Base-by-base conservation (phyloP, 345 rosid species). In the Erucastrum elatum region DNA sequence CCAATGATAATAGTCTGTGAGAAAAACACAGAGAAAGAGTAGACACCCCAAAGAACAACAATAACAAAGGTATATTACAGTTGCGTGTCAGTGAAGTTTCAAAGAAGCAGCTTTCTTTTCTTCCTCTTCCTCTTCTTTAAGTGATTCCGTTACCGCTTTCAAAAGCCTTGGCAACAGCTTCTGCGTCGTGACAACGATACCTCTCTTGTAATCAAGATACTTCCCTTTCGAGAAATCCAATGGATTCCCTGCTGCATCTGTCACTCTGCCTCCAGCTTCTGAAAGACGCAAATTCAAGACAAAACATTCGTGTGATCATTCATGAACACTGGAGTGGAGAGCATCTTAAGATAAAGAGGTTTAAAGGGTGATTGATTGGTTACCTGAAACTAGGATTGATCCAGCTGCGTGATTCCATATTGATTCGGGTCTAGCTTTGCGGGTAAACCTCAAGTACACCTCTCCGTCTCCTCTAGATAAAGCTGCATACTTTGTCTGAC, bases 381-480 rank as follows among this genome's bases (percentile, higher is more conserved):
- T 64, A 91, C 98, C 98, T 71, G 94, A 88, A 30, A 93, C 97
- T 13, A 95, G 90, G 53, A 95, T 88, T 78, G 81, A 87, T 12
- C 99, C 97, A 21, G 98, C 99, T 39, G 98, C 99, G 79, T 95
- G 99, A 82, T 95, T 96, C 98, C 98, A 93, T 83, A 93, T 95
- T 74, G 93, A 93, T 77, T 95, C 99, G 29, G 88, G 93, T 77
- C 94, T 91, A 33, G 98, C 88, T 84, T 85, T 83, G 41, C 78
- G 93, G 27, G 98, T 93, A 65, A 93, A 85, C 71, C 97, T 97
- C 76, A 95, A 70, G 82, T 93, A 95, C 60, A 95, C 91, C 8
- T 91, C 90, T 77, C 99, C 98, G 78, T 95, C 98, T 29, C 98
- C 98, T 88, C 97, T 86, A 15, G 94, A 90, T 44, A 95, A 84